These are phyloP conservation scores for Elsinoe necatrix DNA, from an alignment of 2,329 filamentous ascomycete genomes.

Conservation along the genomic window DNA sequence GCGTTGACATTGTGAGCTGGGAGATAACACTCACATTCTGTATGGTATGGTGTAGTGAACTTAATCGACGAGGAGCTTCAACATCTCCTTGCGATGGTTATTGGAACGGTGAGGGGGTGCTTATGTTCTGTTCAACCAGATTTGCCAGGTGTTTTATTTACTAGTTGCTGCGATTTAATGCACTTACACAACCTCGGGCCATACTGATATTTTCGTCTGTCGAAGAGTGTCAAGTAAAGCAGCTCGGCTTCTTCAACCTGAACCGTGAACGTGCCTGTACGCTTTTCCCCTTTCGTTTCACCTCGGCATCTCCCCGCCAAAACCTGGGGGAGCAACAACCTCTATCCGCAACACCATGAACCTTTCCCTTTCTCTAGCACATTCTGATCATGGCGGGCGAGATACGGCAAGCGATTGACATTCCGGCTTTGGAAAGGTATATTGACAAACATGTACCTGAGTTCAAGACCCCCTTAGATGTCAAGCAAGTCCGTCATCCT, in stretches of 20 bases:
- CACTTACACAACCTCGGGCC: not conserved
- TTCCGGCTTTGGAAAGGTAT: constrained; percentile 69
- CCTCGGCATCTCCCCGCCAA: constrained; percentile 14
- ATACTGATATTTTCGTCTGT: not conserved
- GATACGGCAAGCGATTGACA: constrained; percentile 84
- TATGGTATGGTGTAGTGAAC: too few relatives aligned
- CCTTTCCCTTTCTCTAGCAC: not conserved
- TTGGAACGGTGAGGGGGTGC: too few relatives aligned
- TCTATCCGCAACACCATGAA: not conserved
- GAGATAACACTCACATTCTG: too few relatives aligned
- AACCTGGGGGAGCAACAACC: constrained; percentile 10
- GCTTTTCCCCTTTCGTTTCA: constrained; percentile 3
- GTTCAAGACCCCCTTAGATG: constrained; percentile 71
- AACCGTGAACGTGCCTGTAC: not conserved
- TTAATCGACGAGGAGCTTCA: too few relatives aligned
- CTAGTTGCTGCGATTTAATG: too few relatives aligned
- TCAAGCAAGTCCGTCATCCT: constrained; percentile 65
- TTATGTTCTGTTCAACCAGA: too few relatives aligned
- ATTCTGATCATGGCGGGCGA: constrained; percentile 61
- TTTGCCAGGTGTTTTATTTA: too few relatives aligned
- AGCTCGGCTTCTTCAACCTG: constrained; percentile 7
- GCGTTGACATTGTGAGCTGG: too few relatives aligned
- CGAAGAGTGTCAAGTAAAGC: not conserved
- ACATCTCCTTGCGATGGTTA: too few relatives aligned
- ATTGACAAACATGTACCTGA: constrained; percentile 69